A percentile compares a stretch with the other conserved stretches of the same genome.
Evolutionary conservation across 192 early-diverging fungal species (phyloP).

Genomic region (Pilaira anomala): DNA sequence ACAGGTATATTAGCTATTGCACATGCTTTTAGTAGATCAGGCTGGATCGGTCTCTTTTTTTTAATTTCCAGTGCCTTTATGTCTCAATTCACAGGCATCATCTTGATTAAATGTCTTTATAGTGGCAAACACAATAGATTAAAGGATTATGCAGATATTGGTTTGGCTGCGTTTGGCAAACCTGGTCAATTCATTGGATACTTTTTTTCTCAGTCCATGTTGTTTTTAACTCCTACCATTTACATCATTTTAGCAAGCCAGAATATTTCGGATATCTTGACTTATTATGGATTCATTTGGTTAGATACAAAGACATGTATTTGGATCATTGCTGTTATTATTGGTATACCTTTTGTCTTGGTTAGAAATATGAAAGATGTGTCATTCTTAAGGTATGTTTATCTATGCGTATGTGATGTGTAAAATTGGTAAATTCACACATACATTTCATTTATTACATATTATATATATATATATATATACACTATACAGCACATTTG

Average conservation of each 20-base stretch:
- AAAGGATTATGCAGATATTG: conserved; percentile 52
- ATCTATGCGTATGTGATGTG: too few species aligned
- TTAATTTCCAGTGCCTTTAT: conserved; percentile 46
- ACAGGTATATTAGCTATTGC: conserved; percentile 57
- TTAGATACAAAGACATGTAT: conserved; percentile 61
- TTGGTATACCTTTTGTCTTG: conserved; percentile 68
- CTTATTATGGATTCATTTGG: conserved; percentile 21
- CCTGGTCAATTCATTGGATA: conserved; percentile 56
- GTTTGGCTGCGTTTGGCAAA: conserved; percentile 69
- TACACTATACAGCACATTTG: conserved; percentile 63
- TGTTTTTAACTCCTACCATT: conserved; percentile 63
- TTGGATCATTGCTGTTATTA: conserved; percentile 54
- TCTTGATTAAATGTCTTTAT: conserved; percentile 58
- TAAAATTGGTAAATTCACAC: too few species aligned
- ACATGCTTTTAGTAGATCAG: conserved; percentile 48
- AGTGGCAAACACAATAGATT: conserved; percentile 17
- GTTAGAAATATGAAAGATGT: conserved; percentile 77
- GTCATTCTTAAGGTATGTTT: conserved; percentile 38
- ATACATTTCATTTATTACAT: conserved; percentile 43
- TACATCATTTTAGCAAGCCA: conserved; percentile 74
- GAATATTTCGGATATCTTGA: conserved; percentile 61
- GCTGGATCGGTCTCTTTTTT: conserved; percentile 52
- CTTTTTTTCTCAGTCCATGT: conserved; percentile 58
- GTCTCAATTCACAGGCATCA: conserved; percentile 50
- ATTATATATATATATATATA: not conserved